Base-by-base conservation (phyloP, 2,329 filamentous ascomycete genomes). In the Teratosphaeria viscida region DNA sequence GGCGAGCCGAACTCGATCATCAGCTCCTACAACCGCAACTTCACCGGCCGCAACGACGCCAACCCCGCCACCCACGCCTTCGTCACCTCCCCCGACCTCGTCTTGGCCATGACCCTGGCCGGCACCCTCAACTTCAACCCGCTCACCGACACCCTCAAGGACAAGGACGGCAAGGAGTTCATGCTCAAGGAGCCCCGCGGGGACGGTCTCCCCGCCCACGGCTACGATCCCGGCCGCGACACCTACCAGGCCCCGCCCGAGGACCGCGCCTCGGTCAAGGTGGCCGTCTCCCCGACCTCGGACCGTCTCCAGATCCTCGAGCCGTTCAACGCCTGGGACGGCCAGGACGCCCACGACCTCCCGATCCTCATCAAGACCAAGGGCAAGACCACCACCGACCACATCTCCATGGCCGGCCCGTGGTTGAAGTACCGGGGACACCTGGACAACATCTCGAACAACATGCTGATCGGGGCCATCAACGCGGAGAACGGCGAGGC, bases 21-120 rank as follows among this genome's bases (percentile, higher is more conserved):
- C 74, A 96, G 92, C 54, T 97, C 94, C 32, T 99, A 96, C 87
- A 99, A 99, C 88, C 91, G 94, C 78, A 97, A 99, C 86, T 97
- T 99, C 82, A 97, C 92, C 63, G 92, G 92, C 67, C 90, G 94
- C 74, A 97, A 97, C 77, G 92, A 96, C 69, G 91, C 89, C 67
- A 97, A 96, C 83, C 91, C 91, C 49, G 90, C 90, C 59, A 96
- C 91, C 57, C 91, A 95, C 81, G 90, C 90, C 60, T 96, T 96
- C 76, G 91, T 95, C 67, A 87, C 91, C 65, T 95, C 90, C 6
- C 91, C 91, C 59, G 91, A 96, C 74, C 80, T 96, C 63, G 90
- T 95, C 52, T 89, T 95, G 58, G 91, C 91, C 66, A 79, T 96
- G 80, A 86, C 87, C 62, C 84, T 95, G 71, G 90, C 90, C 59